Evolutionary conservation across 257 asterid genomes (phyloP).

Genomic region (Buddleja alternifolia): DNA sequence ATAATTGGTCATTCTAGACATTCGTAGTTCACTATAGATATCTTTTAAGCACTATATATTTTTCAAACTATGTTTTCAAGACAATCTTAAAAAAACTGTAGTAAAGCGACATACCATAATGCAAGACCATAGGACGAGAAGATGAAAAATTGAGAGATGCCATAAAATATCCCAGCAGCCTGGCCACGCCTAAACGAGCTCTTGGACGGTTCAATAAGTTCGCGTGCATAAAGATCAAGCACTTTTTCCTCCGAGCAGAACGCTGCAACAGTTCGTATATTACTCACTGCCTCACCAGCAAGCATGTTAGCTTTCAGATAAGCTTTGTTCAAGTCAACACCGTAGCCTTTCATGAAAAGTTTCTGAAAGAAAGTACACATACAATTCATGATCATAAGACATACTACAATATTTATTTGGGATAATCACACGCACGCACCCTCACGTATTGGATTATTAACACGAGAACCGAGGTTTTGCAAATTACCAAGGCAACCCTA

Average conservation of each 20-base stretch:
- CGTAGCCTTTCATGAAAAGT: slow-evolving; percentile 95
- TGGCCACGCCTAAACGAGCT: slow-evolving; percentile 88
- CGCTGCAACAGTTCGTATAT: slow-evolving; percentile 92
- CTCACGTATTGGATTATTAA: too few relatives aligned
- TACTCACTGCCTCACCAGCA: slow-evolving; percentile 98
- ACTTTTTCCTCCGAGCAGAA: slow-evolving; percentile 93
- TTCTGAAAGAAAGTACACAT: slow-evolving; percentile 58
- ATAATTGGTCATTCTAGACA: too few relatives aligned
- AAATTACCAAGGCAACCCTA: too few relatives aligned
- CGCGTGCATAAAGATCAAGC: slow-evolving; percentile 64
- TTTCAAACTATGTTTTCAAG: too few relatives aligned
- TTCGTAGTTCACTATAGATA: too few relatives aligned
- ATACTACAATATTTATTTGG: too few relatives aligned
- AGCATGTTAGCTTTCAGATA: slow-evolving; percentile 97
- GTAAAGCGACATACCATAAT: slow-evolving; percentile 61
- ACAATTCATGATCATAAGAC: slow-evolving; percentile 17
- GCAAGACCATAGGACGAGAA: slow-evolving; percentile 95
- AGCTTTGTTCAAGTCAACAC: slow-evolving; percentile 85
- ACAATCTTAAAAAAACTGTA: neutral
- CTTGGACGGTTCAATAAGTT: slow-evolving; percentile 81
- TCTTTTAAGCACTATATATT: too few relatives aligned
- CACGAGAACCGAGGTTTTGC: too few relatives aligned
- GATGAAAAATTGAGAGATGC: slow-evolving; percentile 93
- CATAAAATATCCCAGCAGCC: slow-evolving; percentile 87
- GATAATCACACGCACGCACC: too few relatives aligned